Evolutionary conservation across 176 grass and related monocot genomes (phyloP), one percentile per base, ranked within the genome.

Genomic region (Tuctoria greenei): DNA sequence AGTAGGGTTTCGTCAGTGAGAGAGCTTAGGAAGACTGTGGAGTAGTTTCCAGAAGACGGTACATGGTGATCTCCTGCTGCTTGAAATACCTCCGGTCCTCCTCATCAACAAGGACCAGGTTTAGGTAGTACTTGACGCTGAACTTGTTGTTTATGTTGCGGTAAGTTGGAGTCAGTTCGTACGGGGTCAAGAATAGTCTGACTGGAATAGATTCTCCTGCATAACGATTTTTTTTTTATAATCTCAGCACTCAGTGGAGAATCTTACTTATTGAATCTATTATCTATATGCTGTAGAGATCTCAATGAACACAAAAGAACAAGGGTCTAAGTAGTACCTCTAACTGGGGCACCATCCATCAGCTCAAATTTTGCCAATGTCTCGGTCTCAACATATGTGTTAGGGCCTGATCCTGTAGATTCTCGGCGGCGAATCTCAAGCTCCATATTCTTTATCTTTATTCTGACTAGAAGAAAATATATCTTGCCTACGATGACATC

Each of bases 41-140:
- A 25, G 67, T 73, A n/a, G n/a, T n/a, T 73, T 87, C 85, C 7
- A 61, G 41, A 67, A 87, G 79, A 18, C 85, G 95, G 66, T 86
- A 98, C 66, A 98, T 81, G 0, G 87, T 93, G 35, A 98, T 94
- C 50, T 98, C 95, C 82, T 98, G 95, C 66, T 98, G 95, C 75
- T 98, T 98, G 74, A 98, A 98, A 64, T 98, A 98, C 59, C 91
- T 90, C n/a, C 91, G 80, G 44, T 98, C 95, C 79, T 98, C 95
- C 80, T 98, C 95, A 20, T 98, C 95, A 0, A 98, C 89, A 34
- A 98, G 89, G n/a, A 98, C 95, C 47, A 98, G 81, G 62, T 98
- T 94, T 66, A 98, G 79, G 86, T 92, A 98, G 50, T 98, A 98
- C 61, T 94, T 98, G 13, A 98, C 95, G 5, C 91, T 94, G 76